A percentile compares a stretch with the other conserved stretches of the same genome.
These are phyloP conservation scores for Rhizopogon roseolus DNA, from an alignment of 768 basidiomycete species.

Conservation along the genomic window DNA sequence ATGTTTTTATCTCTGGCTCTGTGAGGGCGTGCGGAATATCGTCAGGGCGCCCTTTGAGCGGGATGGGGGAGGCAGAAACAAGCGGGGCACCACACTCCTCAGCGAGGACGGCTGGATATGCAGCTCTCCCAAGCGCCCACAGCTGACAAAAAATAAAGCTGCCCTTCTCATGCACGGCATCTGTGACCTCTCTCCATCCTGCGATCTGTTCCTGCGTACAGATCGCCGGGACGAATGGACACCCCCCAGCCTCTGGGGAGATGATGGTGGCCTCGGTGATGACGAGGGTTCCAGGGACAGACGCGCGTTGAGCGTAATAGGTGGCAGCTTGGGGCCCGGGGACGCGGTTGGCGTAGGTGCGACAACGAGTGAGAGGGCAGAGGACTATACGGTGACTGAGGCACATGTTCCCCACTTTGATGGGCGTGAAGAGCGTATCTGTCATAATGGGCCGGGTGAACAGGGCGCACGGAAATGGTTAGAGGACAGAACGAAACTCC, in stretches of 20 bases:
- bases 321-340: conserved; percentile 27
- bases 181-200: conserved; percentile 48
- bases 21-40: conserved; percentile 35
- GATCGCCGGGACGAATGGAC: conserved; percentile 39
- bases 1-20: conserved; percentile 39
- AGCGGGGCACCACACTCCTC: conserved; percentile 11
- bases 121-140: conserved; percentile 42
- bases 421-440: conserved; percentile 25
- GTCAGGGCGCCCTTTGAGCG: conserved; percentile 5
- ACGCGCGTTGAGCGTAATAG: conserved; percentile 34
- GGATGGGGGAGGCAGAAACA: conserved; percentile 21
- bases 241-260: conserved; percentile 24
- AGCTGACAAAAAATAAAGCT: conserved; percentile 41
- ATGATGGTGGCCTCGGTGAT: conserved; percentile 44
- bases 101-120: conserved; percentile 12
- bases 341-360: conserved; percentile 21
- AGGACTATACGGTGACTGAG: conserved; percentile 33
- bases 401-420: conserved; percentile 22
- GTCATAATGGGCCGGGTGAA: background rate
- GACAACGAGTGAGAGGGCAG: conserved; percentile 31
- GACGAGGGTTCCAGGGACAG: conserved; percentile 34
- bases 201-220: conserved; percentile 45
- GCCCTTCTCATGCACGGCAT: conserved; percentile 39
- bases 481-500: too few species aligned
- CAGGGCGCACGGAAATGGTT: too few species aligned